phyloP scores from a whole-genome alignment of 2,329 filamentous ascomycete species.

The Colletotrichum cordylinicola region DNA sequence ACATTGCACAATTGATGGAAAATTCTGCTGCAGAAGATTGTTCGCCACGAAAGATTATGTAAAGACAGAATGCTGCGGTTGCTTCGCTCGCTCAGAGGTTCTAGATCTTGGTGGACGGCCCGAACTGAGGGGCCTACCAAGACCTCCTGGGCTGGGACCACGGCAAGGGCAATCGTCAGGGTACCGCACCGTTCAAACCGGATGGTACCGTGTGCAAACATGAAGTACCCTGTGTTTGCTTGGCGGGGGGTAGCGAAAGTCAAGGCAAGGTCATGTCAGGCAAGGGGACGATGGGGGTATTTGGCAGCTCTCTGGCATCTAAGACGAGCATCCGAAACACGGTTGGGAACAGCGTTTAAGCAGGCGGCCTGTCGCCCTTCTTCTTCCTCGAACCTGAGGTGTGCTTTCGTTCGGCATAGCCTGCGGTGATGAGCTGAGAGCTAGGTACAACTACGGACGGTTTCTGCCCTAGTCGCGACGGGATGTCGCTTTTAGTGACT shows the following conservation, averaged over 20 bases:
- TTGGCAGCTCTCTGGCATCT: not conserved
- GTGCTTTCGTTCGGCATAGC: not conserved
- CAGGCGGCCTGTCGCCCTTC: not conserved
- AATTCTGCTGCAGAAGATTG: not conserved
- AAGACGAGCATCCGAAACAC: conserved; percentile 15
- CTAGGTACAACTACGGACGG: not conserved
- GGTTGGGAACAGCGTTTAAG: conserved; percentile 6
- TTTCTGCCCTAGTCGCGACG: not conserved
- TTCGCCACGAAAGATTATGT: conserved; percentile 19
- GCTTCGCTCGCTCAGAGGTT: not conserved
- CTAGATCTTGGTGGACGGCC: conserved; percentile 14
- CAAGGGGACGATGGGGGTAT: not conserved
- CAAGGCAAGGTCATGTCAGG: not conserved
- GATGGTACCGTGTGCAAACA: not conserved
- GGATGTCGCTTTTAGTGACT: not conserved
- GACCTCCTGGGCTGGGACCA: not conserved
- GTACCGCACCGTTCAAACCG: not conserved
- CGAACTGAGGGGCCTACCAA: conserved; percentile 17
- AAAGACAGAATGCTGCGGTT: not conserved
- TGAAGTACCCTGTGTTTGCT: not conserved
- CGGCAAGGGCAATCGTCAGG: not conserved
- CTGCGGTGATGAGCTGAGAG: not conserved
- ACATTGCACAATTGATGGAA: not conserved
- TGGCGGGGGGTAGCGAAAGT: not conserved
- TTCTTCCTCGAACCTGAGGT: not conserved